Percentiles rank a stretch among this genome's conserved stretches.
These are phyloP conservation scores for Eragrostis curvula DNA, from an alignment of 176 grass and related monocot genomes.

Conservation along the genomic window DNA sequence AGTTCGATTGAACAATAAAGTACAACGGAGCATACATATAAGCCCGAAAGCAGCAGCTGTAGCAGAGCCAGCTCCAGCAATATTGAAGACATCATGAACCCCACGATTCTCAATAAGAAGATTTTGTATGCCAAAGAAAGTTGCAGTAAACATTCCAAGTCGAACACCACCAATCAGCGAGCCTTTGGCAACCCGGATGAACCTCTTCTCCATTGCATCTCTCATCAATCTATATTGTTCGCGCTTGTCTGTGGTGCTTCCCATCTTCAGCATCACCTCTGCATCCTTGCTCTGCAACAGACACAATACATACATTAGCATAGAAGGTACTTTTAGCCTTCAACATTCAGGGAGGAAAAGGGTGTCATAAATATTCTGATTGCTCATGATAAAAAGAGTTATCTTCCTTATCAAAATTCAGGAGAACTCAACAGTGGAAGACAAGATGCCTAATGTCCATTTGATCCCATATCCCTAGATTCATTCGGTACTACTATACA, in stretches of 20 bases:
- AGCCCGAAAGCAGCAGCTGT: conserved; percentile 82
- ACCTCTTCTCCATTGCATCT: conserved; percentile 95
- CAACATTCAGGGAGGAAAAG: neutral
- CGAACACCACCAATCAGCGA: conserved; percentile 80
- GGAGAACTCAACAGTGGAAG: neutral
- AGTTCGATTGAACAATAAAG: neutral
- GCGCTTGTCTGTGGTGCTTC: conserved; percentile 88
- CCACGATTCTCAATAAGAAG: conserved; percentile 71
- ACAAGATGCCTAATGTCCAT: neutral
- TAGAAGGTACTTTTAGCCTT: conserved; percentile 6
- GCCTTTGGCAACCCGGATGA: conserved; percentile 71
- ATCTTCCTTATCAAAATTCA: neutral
- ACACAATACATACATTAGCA: conserved; percentile 15
- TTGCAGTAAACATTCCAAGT: conserved; percentile 81
- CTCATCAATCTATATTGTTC: conserved; percentile 98
- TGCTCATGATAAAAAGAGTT: neutral
- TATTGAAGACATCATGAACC: conserved; percentile 82
- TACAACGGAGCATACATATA: conserved; percentile 58
- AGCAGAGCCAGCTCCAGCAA: conserved; percentile 73
- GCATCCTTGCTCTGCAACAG: conserved; percentile 88
- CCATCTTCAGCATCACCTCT: conserved; percentile 98
- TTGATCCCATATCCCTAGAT: neutral
- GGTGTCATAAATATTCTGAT: neutral
- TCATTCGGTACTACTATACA: neutral
- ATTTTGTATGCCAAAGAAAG: conserved; percentile 84